These are phyloP conservation scores for Danielia oregonensis DNA, from an alignment of 805 yeast genomes.

Conservation along the genomic window DNA sequence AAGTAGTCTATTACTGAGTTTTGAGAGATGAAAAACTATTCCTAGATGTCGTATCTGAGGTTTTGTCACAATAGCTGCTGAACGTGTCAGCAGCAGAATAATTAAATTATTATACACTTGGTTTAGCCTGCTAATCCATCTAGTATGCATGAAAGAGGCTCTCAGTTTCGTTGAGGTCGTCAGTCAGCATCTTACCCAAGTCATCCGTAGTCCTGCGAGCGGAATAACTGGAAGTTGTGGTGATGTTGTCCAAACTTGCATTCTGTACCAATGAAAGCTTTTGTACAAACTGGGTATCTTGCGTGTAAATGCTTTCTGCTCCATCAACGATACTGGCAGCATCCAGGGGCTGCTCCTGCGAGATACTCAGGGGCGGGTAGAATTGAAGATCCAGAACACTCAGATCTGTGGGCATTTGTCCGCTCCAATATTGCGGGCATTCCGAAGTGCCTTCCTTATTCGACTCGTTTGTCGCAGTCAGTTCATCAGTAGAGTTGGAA, in stretches of 20 bases:
- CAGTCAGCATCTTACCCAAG: slow-evolving; percentile 19
- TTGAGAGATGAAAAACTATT: not conserved
- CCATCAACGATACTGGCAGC: too few relatives aligned
- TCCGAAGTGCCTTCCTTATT: not conserved
- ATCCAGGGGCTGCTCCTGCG: too few relatives aligned
- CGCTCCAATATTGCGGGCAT: not conserved
- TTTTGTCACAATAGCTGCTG: not conserved
- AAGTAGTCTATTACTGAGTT: too few relatives aligned
- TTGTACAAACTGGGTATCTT: slow-evolving; percentile 22
- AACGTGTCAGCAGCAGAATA: too few relatives aligned
- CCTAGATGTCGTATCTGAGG: too few relatives aligned
- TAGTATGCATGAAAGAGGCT: slow-evolving; percentile 20
- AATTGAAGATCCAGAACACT: too few relatives aligned
- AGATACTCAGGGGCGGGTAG: too few relatives aligned
- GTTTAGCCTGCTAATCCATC: not conserved
- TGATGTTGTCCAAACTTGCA: slow-evolving; percentile 18
- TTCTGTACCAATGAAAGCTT: slow-evolving; percentile 24
- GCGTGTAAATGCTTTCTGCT: slow-evolving; percentile 14
- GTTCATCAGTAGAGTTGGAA: too few relatives aligned
- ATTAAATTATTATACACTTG: not conserved
- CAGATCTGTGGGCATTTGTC: too few relatives aligned
- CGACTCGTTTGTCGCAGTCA: not conserved
- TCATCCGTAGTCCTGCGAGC: slow-evolving; percentile 1
- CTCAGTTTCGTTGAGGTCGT: slow-evolving; percentile 20
- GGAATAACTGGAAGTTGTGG: slow-evolving; percentile 3